Conservation (phyloP, 2,329 filamentous ascomycete species). For the Clarireedia monteithiana region DNA sequence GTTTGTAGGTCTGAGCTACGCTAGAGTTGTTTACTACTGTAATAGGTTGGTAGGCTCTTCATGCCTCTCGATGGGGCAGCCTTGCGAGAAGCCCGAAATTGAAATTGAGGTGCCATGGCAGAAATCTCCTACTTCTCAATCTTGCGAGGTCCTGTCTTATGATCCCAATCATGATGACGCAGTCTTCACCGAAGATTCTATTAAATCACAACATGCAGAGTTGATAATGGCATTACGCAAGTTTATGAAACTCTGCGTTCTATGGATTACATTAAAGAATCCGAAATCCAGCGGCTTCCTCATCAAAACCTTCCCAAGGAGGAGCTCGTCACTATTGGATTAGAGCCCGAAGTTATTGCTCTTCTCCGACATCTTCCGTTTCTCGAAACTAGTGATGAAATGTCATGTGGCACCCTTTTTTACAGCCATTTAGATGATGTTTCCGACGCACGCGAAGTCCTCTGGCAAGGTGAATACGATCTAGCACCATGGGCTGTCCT, state of each 20-base stretch:
- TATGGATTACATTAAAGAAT: not conserved
- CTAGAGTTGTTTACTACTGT: not conserved
- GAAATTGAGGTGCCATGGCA: not conserved
- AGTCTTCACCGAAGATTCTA: constrained; percentile 3
- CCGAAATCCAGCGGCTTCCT: not conserved
- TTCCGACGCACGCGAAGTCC: not conserved
- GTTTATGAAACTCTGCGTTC: not conserved
- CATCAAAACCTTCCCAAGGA: not conserved
- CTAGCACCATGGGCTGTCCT: not conserved
- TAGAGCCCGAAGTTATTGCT: constrained; percentile 1
- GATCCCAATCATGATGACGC: not conserved
- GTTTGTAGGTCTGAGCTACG: not conserved
- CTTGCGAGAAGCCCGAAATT: not conserved
- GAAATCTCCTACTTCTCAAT: not conserved
- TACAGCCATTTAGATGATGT: not conserved
- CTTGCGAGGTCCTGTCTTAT: not conserved
- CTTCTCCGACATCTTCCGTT: not conserved
- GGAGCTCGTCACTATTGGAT: constrained; percentile 1
- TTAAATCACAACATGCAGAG: not conserved
- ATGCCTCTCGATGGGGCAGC: not conserved
- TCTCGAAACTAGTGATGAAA: not conserved
- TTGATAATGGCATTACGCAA: not conserved
- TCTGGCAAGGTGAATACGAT: constrained; percentile 1
- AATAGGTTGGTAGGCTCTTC: not conserved
- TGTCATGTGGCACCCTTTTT: not conserved